Percentiles rank a stretch among this genome's conserved stretches.
phyloP scores from a whole-genome alignment of 805 yeast species.

The Pichia californica region DNA sequence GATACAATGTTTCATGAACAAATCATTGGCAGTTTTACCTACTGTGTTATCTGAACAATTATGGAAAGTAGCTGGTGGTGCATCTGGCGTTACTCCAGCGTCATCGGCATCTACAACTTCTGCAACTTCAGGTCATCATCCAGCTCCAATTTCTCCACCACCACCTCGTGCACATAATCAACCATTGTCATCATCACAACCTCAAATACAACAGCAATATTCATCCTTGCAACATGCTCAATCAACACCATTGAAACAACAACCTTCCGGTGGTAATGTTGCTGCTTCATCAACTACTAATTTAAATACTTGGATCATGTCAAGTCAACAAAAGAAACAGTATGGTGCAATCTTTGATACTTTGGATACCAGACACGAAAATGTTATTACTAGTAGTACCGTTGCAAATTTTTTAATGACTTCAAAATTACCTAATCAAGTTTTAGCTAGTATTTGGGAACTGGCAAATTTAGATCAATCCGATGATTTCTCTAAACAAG shows the following conservation, averaged over 20 bases:
- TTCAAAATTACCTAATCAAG: constrained; percentile 78
- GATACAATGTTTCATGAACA: constrained; percentile 71
- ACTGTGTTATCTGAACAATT: constrained; percentile 28
- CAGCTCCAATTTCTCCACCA: constrained; percentile 14
- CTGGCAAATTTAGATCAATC: constrained; percentile 82
- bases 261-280: constrained; percentile 8
- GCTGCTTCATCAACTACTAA: constrained; percentile 16
- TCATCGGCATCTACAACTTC: constrained; percentile 7
- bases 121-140: constrained; percentile 9
- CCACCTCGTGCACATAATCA: constrained; percentile 1
- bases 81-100: no score
- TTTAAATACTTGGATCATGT: constrained; percentile 50
- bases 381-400: constrained; percentile 65
- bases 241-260: constrained; percentile 8
- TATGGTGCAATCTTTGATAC: constrained; percentile 75
- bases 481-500: constrained; percentile 72
- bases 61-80: constrained; percentile 26
- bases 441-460: constrained; percentile 90
- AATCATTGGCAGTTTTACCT: constrained; percentile 44
- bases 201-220: background rate
- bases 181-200: background rate
- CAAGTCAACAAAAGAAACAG: constrained; percentile 64
- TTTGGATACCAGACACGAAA: constrained; percentile 59
- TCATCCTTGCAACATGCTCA: constrained; percentile 1
- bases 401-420: constrained; percentile 87